Base-by-base conservation (phyloP, 2,329 filamentous ascomycete genomes). In the Teratosphaeria epicoccoides region DNA sequence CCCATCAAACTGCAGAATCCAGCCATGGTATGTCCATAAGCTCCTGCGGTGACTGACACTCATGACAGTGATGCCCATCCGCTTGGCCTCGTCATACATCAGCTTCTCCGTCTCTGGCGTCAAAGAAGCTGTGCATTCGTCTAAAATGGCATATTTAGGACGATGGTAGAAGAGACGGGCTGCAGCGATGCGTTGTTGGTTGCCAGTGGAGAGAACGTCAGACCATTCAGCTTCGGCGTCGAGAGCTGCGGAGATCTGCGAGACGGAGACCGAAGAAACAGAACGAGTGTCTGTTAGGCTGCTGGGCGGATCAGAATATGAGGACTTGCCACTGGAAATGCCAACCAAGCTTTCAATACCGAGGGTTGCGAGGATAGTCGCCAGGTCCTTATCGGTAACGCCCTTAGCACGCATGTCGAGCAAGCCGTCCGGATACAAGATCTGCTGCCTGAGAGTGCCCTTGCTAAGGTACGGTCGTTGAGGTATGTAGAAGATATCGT, bases 31-130 rank as follows among this genome's bases (percentile, higher is more conserved):
- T 69, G 93, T 90, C 93, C 93, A 98, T 61, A 98, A 70, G 71
- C 88, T 95, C 56, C 89, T 76, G 7, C 93, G 77, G 69, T 98
- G 93, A 58, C 84, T 89, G 23, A 98, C 93, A 0, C 93, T 98
- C 88, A 98, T 96, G 57, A 98, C 78, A 0, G 93, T 97, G 62
- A 96, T 93, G 3, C 88, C 89, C 17, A 96, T 72, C 17, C 80
- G 77, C 76, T 98, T 97, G 48, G 93, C 93, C 51, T 88, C 90
- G 61, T 96, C 91, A 69, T 98, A 98, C 89, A 98, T 97, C 66
- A 88, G 79, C 66, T 88, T 85, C 66, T 98, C 93, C 55, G 90
- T 89, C 61, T 97, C 91, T 24, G 96, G 78, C 14, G 94, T 96
- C n/a, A 98, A 88, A 49, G 83, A 88, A 52, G 85, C 90, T 6